These are phyloP conservation scores for Colletotrichum sp. DNA, from an alignment of 2,329 filamentous ascomycete species.

Conservation along the genomic window DNA sequence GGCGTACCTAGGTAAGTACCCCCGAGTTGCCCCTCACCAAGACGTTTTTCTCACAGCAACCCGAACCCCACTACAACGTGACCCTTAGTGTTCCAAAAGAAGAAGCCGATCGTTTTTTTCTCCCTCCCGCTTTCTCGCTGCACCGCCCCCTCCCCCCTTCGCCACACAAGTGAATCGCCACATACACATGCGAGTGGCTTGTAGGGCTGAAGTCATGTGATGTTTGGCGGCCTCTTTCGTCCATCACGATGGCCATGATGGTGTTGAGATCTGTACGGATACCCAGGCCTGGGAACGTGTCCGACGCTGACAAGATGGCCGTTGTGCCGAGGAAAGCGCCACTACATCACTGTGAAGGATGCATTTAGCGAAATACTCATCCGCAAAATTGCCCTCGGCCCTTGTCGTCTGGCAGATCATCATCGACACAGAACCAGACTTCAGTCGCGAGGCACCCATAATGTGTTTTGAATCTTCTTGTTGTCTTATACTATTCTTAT, in stretches of 20 bases:
- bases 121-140: not conserved
- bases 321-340: not conserved
- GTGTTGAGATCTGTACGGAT: not conserved
- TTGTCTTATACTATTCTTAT: not conserved
- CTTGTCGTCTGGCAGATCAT: not conserved
- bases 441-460: not conserved
- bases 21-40: not conserved
- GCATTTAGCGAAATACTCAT: not conserved
- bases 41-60: not conserved
- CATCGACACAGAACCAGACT: not conserved
- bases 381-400: not conserved
- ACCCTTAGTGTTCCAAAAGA: not conserved
- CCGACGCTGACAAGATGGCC: not conserved
- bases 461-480: not conserved
- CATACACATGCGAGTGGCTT: not conserved
- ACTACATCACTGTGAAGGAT: not conserved
- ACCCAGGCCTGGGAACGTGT: not conserved
- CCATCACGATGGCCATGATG: not conserved
- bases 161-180: not conserved
- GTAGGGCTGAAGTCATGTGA: slow-evolving; percentile 20
- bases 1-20: too few relatives aligned
- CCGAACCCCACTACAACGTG: not conserved
- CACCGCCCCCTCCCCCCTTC: not conserved
- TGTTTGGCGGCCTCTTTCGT: not conserved
- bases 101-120: not conserved